phyloP scores from a whole-genome alignment of 345 rosid genomes.

The Streptanthus diversifolius region DNA sequence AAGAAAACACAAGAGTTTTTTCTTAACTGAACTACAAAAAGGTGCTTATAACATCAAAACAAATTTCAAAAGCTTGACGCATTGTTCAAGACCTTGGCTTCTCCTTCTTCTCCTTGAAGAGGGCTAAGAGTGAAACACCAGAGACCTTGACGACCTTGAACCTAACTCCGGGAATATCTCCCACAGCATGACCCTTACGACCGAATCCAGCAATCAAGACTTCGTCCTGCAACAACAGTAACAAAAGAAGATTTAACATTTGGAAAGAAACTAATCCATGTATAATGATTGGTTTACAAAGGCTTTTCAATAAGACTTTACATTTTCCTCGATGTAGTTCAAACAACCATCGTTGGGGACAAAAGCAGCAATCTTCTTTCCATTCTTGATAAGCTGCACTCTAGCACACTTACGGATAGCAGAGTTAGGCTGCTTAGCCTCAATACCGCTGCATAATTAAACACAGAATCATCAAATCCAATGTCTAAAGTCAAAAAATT shows the following conservation, averaged over 20 bases:
- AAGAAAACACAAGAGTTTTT: not conserved
- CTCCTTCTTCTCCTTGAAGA: constrained; percentile 53
- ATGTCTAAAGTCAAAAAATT: not conserved
- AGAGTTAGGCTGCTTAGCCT: constrained; percentile 64
- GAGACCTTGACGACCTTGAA: constrained; percentile 82
- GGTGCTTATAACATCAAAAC: constrained; percentile 9
- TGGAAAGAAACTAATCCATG: not conserved
- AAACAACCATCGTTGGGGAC: constrained; percentile 22
- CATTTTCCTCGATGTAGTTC: constrained; percentile 22
- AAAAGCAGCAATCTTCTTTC: constrained; percentile 56
- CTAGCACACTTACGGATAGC: constrained; percentile 73
- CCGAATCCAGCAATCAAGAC: constrained; percentile 77
- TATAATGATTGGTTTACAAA: no score
- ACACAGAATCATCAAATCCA: not conserved
- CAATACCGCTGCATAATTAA: constrained; percentile 38
- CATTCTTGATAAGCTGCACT: constrained; percentile 66
- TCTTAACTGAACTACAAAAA: constrained; percentile 12
- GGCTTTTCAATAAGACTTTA: not conserved
- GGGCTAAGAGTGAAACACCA: constrained; percentile 65
- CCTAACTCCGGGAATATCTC: constrained; percentile 81
- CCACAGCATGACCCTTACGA: constrained; percentile 70
- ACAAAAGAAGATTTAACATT: not conserved
- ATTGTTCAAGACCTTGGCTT: constrained; percentile 45
- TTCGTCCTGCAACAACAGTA: constrained; percentile 46
- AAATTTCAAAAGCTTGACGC: constrained; percentile 2